Base-by-base conservation (phyloP, 2,329 filamentous ascomycete genomes). In the Didymella segeticola region DNA sequence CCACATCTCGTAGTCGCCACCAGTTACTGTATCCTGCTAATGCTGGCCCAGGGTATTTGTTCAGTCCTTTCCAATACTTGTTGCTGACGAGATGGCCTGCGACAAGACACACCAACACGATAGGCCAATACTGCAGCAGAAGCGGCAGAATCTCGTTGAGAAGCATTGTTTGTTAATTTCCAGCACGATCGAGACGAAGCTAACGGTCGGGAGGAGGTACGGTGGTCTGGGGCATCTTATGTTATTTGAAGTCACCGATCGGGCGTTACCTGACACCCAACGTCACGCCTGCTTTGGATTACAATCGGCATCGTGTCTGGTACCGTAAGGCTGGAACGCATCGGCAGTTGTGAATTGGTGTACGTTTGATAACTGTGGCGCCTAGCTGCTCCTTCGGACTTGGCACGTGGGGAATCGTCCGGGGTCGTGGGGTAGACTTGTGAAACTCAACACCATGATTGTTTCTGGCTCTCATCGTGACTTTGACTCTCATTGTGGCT, bases 1-100 rank as follows among this genome's bases (percentile, higher is more conserved):
- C 86, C 1, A 90, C 89, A 63, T 91, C 88, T 66, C 82, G 81
- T 58, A 91, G 84, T 17, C 90, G 81, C 89, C 90, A 93, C 81
- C 85, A 86, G 67, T 93, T 84, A 11, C 87, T 89, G 48, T 84
- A 79, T 4, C 77, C 86, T 17, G 90, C 90, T 34, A 90, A 67
- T 50, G 86, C 79, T 0, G 87, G 89, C 0, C 90, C 90, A 0
- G 90, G 90, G 62, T 90, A 91, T 66, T 82, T 86, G 73, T 87
- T 84, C 53, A 91, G 75, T 5, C 88, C 87, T 64, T 78, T 77
- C 70, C 76, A 71, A 63, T 74, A 80, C 50, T 80, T 80, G 64
- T 81, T 81, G 57, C 70, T 71, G 4, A 79, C 43, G 2, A 79
- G 63, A 38, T 75, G 71, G 14, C 68, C 65, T 26, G 68, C 61